Evolutionary conservation across 2,329 filamentous ascomycete species (phyloP).

Genomic region (Onygenales sp.): DNA sequence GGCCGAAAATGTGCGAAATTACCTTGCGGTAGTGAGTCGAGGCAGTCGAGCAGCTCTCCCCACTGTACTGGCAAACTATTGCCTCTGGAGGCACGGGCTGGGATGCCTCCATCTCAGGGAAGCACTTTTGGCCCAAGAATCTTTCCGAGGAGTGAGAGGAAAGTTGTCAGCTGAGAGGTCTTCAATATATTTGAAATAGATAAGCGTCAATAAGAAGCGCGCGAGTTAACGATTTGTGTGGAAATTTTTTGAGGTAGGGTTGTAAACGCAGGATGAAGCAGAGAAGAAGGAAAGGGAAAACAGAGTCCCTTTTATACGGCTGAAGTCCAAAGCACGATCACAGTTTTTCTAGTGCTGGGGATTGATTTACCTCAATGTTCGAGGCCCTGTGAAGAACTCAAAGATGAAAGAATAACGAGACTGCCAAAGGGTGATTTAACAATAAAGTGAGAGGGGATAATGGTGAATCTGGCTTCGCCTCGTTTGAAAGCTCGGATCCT

Average conservation of each 20-base stretch:
- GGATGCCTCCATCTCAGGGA: not conserved
- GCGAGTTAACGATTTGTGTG: too few species aligned
- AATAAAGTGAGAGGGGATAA: not conserved
- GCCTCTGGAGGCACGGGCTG: not conserved
- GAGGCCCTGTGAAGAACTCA: not conserved
- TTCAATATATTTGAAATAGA: too few species aligned
- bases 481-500: not conserved
- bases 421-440: not conserved
- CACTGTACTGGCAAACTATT: constrained; percentile 12
- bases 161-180: not conserved
- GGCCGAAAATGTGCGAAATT: constrained; percentile 72
- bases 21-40: constrained; percentile 56
- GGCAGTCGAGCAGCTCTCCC: constrained; percentile 15
- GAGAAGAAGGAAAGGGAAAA: not conserved
- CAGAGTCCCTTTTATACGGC: not conserved
- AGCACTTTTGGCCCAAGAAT: not conserved
- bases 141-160: not conserved
- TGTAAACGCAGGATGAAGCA: not conserved
- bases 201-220: too few species aligned
- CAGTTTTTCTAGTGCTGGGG: not conserved
- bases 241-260: not conserved
- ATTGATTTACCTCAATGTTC: too few species aligned
- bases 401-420: not conserved
- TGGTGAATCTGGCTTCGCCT: not conserved
- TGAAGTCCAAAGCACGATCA: not conserved